These are phyloP conservation scores for Earliella scabrosa DNA, from an alignment of 1,284 basidiomycete genomes.

Conservation along the genomic window DNA sequence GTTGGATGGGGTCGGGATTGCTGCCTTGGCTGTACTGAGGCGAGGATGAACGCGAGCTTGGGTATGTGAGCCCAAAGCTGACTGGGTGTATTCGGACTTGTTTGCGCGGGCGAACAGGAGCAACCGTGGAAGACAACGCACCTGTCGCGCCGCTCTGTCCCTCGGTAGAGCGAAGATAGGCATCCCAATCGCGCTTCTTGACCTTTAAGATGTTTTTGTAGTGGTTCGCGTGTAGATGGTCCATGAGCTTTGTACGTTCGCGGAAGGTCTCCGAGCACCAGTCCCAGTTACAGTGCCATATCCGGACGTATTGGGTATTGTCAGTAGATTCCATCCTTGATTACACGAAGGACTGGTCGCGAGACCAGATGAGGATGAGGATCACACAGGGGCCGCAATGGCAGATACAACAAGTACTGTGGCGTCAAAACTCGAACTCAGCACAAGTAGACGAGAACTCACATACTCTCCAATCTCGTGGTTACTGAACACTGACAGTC, in stretches of 20 bases:
- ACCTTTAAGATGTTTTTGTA: slow-evolving; percentile 20
- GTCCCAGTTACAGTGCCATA: slow-evolving; percentile 26
- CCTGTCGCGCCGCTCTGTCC: slow-evolving; percentile 23
- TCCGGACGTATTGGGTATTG: neutral
- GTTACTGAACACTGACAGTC: too few species aligned
- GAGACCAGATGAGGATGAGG: too few species aligned
- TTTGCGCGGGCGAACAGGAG: too few species aligned
- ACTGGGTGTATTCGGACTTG: neutral
- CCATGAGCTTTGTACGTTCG: slow-evolving; percentile 9
- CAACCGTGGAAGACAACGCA: slow-evolving; percentile 11
- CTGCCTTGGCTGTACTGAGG: neutral
- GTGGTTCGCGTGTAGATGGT: slow-evolving; percentile 19
- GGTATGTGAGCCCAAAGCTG: slow-evolving; percentile 2
- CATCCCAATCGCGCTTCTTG: slow-evolving; percentile 14
- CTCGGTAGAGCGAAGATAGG: slow-evolving; percentile 20
- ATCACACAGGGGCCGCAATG: too few species aligned
- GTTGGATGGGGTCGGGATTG: neutral
- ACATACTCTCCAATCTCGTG: too few species aligned
- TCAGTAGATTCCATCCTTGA: too few species aligned
- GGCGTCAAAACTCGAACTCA: too few species aligned
- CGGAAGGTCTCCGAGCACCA: slow-evolving; percentile 23
- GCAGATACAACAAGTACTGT: too few species aligned
- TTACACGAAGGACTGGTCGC: too few species aligned
- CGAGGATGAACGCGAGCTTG: neutral
- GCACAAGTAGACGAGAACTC: too few species aligned